Conservation (phyloP, 352 stramenopile species). For the Phytopythium mirpurense region DNA sequence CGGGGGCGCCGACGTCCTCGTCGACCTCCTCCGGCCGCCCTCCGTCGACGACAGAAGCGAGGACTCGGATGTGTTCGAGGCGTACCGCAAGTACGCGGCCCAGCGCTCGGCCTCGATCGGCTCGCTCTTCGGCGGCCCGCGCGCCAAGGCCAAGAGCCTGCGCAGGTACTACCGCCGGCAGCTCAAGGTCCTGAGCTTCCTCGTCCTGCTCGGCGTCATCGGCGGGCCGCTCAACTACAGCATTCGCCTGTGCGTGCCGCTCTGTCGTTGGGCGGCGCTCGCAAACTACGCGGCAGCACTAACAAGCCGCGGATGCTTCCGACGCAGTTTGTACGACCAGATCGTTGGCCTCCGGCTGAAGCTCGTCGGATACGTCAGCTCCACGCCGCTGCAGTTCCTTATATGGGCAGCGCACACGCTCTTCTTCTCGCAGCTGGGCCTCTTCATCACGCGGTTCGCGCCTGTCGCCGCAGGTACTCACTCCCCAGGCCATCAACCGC, state of each 20-base stretch:
- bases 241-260: conserved; percentile 49
- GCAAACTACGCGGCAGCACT: neutral
- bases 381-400: conserved; percentile 30
- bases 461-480: conserved; percentile 45
- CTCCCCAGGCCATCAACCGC: no score
- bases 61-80: conserved; percentile 34
- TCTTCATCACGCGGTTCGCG: conserved; percentile 71
- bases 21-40: conserved; percentile 13
- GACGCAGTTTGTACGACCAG: conserved; percentile 18
- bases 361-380: conserved; percentile 30
- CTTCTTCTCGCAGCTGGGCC: conserved; percentile 51
- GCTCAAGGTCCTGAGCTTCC: conserved; percentile 65
- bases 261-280: neutral
- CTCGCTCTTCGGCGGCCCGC: conserved; percentile 64
- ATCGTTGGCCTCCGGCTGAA: conserved; percentile 3
- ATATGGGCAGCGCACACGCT: conserved; percentile 71
- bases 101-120: conserved; percentile 40
- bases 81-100: conserved; percentile 28
- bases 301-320: no score
- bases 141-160: conserved; percentile 29
- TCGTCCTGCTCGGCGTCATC: conserved; percentile 77
- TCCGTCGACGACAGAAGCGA: conserved; percentile 10
- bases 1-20: conserved; percentile 9
- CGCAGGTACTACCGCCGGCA: conserved; percentile 55
- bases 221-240: conserved; percentile 70